Base-by-base conservation (phyloP, 1,284 basidiomycete species). In the Puccinia coronata region DNA sequence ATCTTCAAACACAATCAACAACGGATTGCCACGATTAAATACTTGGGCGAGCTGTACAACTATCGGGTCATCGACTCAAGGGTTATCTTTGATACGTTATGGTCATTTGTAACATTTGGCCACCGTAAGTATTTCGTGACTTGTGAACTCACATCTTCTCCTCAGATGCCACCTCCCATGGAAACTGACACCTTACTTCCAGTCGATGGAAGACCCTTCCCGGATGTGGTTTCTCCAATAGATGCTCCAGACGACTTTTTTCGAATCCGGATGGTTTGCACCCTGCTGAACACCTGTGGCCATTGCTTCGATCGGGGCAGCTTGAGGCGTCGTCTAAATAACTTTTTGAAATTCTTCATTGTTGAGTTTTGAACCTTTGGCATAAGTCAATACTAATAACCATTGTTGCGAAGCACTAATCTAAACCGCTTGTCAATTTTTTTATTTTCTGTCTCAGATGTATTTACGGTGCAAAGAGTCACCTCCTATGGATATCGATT, bases 171-270 rank as follows among this genome's bases (percentile, higher is more conserved):
- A 23, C 63, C 20, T 18, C n/a, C 20, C 39, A 25, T 23, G 36
- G 39, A 47, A 67, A 20, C 2, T 51, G 31, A 61, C 25, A 28
- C 36, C 6, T 6, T 23, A 25, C 49, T 18, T 73, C 11, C 39
- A 80, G 94, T 92, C 39, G 94, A 97, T 59, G 93, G 94, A 0
- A 89, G 94, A 47, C 95, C 96, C 1, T 86, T 93, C n/a, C 96
- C 95, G 0, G 90, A 91, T 59, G 91, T 93, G 82, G 86, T 89
- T 6, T 92, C 91, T 83, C 88, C 91, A 0, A 88, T 97, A 77
- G 97, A 99, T 86, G 92, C 93, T 87, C 93, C 93, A 0, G 93
- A 97, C 86, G 97, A 99, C 86, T 98, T 93, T 86, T 99, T 99
- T 90, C 91, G 97, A 34, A 87, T 99, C 75, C 90, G 97, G 14